Evolutionary conservation across 108 stramenopile species (phyloP).

Genomic region (Cyclotella cryptica): DNA sequence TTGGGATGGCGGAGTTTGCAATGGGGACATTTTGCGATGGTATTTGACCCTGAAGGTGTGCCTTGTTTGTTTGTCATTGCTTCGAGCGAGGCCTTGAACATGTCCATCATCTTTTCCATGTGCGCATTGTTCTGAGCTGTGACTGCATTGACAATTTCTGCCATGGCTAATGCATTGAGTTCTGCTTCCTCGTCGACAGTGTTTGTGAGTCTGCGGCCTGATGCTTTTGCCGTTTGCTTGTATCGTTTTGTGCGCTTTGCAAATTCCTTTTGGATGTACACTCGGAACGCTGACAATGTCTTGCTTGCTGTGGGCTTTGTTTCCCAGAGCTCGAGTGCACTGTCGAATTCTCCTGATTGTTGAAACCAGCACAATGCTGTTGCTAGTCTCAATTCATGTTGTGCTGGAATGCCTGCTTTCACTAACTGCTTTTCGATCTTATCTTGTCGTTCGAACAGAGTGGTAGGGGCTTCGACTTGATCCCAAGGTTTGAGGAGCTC

Average conservation of each 20-base stretch:
- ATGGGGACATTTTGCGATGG: neutral
- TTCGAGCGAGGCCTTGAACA: no score
- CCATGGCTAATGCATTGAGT: slow-evolving; percentile 2
- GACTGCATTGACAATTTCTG: neutral
- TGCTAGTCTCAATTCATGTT: slow-evolving; percentile 13
- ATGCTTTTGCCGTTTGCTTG: neutral
- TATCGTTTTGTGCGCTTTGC: slow-evolving; percentile 5
- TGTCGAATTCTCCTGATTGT: slow-evolving; percentile 5
- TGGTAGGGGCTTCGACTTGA: slow-evolving; percentile 13
- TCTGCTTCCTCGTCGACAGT: neutral
- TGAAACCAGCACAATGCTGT: slow-evolving; percentile 1
- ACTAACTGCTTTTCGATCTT: neutral
- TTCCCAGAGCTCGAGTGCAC: slow-evolving; percentile 1
- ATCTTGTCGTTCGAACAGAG: slow-evolving; percentile 2
- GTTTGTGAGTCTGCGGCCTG: neutral
- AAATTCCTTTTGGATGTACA: slow-evolving; percentile 9
- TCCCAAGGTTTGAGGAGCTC: slow-evolving; percentile 13
- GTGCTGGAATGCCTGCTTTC: neutral
- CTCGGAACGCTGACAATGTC: slow-evolving; percentile 4
- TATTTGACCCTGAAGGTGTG: neutral
- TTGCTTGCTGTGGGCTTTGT: neutral
- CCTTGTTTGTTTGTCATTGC: slow-evolving; percentile 5
- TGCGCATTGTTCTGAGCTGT: no score
- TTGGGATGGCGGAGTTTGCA: slow-evolving; percentile 16
- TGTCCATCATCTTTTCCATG: no score